Evolutionary conservation across 192 early-diverging fungal species (phyloP), one percentile per base, ranked within the genome.

Genomic region (Entrophospora sp.): DNA sequence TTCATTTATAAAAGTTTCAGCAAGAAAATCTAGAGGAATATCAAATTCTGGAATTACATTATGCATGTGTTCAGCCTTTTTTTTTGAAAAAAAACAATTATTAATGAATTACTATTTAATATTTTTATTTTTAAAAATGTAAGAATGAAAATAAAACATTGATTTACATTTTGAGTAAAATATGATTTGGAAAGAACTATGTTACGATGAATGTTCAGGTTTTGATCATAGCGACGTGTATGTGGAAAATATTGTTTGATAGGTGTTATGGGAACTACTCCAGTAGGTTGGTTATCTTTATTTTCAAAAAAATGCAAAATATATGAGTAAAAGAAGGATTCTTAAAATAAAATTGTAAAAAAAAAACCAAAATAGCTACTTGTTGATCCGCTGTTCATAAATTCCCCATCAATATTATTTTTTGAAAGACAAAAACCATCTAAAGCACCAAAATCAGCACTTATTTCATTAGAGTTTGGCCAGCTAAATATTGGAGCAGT

Each of bases 161-260:
- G 1, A 49, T 18, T 24, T 63, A 63, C 61, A 6, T 28, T 22
- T 63, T 63, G 24, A 5, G 10, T 20, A 6, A 18, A 18, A 24
- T n/a, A 63, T 24, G 13, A 13, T 61, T 43, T 24, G 32, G 37
- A 28, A 37, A 3, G 14, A n/a, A 5, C 16, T 10, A 12, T 24
- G 35, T 46, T 30, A 13, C 4, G 16, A 22, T 12, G 3, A 4
- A 22, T 12, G 6, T 18, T 16, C 9, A 38, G 30, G 61, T 48
- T 20, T n/a, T 9, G 45, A 22, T 13, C 9, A 27, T 63, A 45
- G 2, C 38, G 64, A 31, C 64, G 51, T 14, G 64, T 66, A 13
- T 40, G 49, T 9, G 64, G 64, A 66, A 66, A 66, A 4, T 40
- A 4, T 32, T 66, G 64, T 0, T n/a, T 28, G 9, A 66, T 10